Evolutionary conservation across 495 filamentous ascomycete species (phyloP).

Genomic region (Amniculicola lignicola): DNA sequence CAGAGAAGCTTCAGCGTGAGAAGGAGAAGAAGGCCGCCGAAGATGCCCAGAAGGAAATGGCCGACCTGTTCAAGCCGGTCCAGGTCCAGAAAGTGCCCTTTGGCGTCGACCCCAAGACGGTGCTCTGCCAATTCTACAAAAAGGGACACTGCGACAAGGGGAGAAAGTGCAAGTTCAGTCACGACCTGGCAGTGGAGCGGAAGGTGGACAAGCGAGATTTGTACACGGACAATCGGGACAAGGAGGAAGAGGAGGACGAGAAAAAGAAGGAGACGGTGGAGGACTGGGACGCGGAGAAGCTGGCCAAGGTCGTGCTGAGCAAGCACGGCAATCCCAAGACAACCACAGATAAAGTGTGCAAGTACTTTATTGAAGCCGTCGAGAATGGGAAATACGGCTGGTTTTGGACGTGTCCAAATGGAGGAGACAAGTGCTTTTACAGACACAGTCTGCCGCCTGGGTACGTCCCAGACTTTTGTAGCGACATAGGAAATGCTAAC

Average conservation of each 20-base stretch:
- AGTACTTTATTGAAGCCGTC: constrained; percentile 95
- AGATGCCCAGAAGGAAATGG: constrained; percentile 69
- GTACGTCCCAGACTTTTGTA: constrained; percentile 44
- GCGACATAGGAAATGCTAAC: background rate
- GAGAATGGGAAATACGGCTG: constrained; percentile 98
- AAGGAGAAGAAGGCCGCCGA: constrained; percentile 87
- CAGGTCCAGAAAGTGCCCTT: constrained; percentile 96
- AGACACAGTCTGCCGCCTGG: constrained; percentile 91
- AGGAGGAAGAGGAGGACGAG: constrained; percentile 58
- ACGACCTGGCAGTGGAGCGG: constrained; percentile 83
- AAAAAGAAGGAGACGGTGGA: constrained; percentile 92
- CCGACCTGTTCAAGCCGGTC: constrained; percentile 88
- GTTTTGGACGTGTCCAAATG: constrained; percentile 98
- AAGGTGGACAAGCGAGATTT: constrained; percentile 89
- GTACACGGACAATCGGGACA: constrained; percentile 81
- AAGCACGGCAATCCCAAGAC: constrained; percentile 97
- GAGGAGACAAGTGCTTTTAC: constrained; percentile 97
- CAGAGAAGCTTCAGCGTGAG: constrained; percentile 80
- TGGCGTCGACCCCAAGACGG: constrained; percentile 96
- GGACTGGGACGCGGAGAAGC: constrained; percentile 96
- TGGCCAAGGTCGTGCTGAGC: constrained; percentile 81
- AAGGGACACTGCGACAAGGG: constrained; percentile 96
- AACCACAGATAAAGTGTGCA: constrained; percentile 98
- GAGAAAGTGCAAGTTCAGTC: constrained; percentile 94
- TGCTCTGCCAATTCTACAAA: constrained; percentile 95